A percentile compares a stretch with the other conserved stretches of the same genome.
These are phyloP conservation scores for Ailanthus altissimus DNA, from an alignment of 345 rosid genomes.

Conservation along the genomic window DNA sequence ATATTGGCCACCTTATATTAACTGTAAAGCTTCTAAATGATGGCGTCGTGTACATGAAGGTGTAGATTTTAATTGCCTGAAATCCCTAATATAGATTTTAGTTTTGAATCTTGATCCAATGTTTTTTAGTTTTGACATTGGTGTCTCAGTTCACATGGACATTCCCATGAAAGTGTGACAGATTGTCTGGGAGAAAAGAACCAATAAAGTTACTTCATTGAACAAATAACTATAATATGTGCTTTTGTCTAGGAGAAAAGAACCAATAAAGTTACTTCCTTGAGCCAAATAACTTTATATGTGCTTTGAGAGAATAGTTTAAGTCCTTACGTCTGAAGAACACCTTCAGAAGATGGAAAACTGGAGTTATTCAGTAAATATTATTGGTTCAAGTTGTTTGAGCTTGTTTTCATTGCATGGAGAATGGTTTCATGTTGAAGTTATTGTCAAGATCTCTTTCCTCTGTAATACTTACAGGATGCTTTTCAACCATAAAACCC, in stretches of 20 bases:
- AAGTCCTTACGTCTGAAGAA: not conserved
- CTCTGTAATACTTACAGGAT: not conserved
- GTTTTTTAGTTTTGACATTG: not conserved
- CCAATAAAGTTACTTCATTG: not conserved
- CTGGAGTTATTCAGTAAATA: not conserved
- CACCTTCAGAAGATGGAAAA: not conserved
- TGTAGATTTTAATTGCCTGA: constrained; percentile 6
- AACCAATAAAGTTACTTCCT: not conserved
- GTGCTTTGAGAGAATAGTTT: not conserved
- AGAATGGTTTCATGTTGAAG: not conserved
- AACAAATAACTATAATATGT: not conserved
- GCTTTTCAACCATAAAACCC: not conserved
- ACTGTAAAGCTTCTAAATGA: constrained; percentile 39
- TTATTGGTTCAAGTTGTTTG: not conserved
- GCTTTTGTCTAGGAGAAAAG: not conserved
- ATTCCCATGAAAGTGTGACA: not conserved
- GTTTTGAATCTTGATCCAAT: not conserved
- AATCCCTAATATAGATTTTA: not conserved
- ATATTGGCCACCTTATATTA: constrained; percentile 44
- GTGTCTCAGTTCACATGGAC: not conserved
- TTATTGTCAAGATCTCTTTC: not conserved
- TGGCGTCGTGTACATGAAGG: constrained; percentile 60
- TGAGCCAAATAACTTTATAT: not conserved
- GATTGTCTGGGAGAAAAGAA: not conserved
- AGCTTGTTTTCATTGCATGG: not conserved